Evolutionary conservation across 768 basidiomycete species (phyloP).

Genomic region (Lepiota brunneoincarnata): DNA sequence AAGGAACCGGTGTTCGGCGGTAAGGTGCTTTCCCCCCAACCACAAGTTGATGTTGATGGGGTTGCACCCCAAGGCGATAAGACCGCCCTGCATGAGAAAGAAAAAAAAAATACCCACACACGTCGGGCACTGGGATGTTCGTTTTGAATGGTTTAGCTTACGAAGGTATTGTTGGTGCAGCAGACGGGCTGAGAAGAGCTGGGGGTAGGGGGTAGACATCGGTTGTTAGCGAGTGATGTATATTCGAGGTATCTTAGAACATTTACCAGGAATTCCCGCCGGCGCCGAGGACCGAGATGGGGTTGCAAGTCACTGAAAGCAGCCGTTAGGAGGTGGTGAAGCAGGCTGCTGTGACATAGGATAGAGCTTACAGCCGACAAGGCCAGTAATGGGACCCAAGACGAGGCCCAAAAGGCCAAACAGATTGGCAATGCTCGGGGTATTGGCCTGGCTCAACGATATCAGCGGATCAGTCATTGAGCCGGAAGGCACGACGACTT

Average conservation of each 20-base stretch:
- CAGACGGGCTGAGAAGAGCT: constrained; percentile 10
- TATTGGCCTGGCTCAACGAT: background rate
- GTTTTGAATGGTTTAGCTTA: background rate
- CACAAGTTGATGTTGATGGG: constrained; percentile 1
- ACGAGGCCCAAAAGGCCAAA: constrained; percentile 9
- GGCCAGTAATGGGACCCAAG: constrained; percentile 20
- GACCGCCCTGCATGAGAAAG: background rate
- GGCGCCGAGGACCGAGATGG: constrained; percentile 23
- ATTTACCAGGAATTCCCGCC: constrained; percentile 23
- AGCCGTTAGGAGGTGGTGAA: background rate
- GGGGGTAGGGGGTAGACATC: no score
- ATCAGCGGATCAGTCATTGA: background rate
- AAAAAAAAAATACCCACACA: background rate
- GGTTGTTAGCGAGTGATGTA: background rate
- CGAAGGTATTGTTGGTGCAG: constrained; percentile 9
- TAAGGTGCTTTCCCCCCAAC: no score
- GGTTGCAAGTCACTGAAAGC: constrained; percentile 21
- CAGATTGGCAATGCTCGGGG: background rate
- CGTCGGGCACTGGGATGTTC: no score
- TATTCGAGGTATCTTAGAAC: background rate
- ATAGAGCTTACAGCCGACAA: constrained; percentile 13
- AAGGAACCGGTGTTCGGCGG: background rate
- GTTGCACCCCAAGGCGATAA: constrained; percentile 1
- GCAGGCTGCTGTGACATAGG: no score
- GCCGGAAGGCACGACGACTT: background rate